Evolutionary conservation across 192 early-diverging fungal genomes (phyloP).

Genomic region (Backusella australiensis): DNA sequence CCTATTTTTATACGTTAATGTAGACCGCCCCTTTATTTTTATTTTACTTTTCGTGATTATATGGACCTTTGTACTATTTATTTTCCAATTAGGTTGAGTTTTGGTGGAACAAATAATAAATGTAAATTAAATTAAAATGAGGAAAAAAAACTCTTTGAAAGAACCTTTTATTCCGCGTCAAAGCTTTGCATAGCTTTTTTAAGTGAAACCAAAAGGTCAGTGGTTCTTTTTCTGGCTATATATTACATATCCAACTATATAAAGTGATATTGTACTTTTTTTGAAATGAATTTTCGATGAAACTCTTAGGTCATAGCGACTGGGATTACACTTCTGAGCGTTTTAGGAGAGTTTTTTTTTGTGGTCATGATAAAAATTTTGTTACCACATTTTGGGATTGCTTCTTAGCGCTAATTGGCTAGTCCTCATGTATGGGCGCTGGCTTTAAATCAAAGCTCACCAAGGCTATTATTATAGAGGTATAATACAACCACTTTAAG

Average conservation of each 20-base stretch:
- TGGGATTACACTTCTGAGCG: background rate
- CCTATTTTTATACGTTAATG: background rate
- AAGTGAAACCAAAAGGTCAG: background rate
- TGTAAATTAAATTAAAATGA: background rate
- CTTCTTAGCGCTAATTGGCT: background rate
- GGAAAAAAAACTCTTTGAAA: background rate
- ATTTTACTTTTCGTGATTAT: background rate
- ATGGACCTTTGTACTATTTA: background rate
- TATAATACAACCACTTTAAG: background rate
- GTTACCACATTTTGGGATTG: background rate
- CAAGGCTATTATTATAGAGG: background rate
- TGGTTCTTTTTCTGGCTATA: background rate
- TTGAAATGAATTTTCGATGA: background rate
- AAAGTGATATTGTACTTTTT: background rate
- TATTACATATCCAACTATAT: background rate
- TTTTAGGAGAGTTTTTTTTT: background rate
- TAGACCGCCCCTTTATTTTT: background rate
- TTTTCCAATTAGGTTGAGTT: background rate
- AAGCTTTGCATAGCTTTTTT: background rate
- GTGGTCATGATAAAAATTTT: background rate
- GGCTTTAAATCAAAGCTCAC: background rate
- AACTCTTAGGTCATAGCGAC: background rate
- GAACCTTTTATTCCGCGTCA: background rate
- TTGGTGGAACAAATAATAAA: constrained; percentile 1
- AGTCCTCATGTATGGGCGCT: background rate